phyloP scores from a whole-genome alignment of 768 basidiomycete genomes.

The Lactifluus rugatus region DNA sequence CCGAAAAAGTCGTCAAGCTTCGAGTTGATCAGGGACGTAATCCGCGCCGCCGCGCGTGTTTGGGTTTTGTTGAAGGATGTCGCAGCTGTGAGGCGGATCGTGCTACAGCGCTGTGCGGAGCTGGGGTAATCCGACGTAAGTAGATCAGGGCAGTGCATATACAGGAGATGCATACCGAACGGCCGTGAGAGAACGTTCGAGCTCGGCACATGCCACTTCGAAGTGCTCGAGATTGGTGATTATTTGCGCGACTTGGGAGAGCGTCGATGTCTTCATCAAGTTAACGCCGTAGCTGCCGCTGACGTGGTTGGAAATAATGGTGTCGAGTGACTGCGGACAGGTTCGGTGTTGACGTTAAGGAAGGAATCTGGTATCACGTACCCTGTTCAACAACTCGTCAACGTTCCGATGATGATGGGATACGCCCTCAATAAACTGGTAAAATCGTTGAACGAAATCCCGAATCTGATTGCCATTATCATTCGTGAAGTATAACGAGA shows the following conservation, averaged over 20 bases:
- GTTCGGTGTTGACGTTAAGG: neutral
- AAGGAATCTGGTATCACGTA: slow-evolving; percentile 25
- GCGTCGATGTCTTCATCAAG: slow-evolving; percentile 62
- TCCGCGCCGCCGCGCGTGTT: slow-evolving; percentile 58
- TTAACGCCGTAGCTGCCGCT: slow-evolving; percentile 65
- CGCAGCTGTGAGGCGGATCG: slow-evolving; percentile 56
- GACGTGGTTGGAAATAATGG: slow-evolving; percentile 66
- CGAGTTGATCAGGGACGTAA: slow-evolving; percentile 73
- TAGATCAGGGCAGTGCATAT: neutral
- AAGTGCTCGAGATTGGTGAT: slow-evolving; percentile 91
- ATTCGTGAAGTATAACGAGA: neutral
- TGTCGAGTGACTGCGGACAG: slow-evolving; percentile 65
- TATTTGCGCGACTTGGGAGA: slow-evolving; percentile 89
- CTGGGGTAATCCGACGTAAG: slow-evolving; percentile 22
- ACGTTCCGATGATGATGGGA: slow-evolving; percentile 86
- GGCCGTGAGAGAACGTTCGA: slow-evolving; percentile 75
- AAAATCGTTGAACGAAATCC: slow-evolving; percentile 87
- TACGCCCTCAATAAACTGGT: slow-evolving; percentile 92
- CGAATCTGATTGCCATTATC: slow-evolving; percentile 47
- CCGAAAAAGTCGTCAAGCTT: slow-evolving; percentile 97
- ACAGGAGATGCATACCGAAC: slow-evolving; percentile 45
- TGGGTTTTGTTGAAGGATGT: slow-evolving; percentile 63
- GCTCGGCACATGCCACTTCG: slow-evolving; percentile 70
- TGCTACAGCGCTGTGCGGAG: slow-evolving; percentile 74
- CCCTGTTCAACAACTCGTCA: slow-evolving; percentile 85